Percentiles rank a stretch among this genome's conserved stretches.
These are phyloP conservation scores for Populus hybrid DNA, from an alignment of 441 rosid genomes.

Conservation along the genomic window DNA sequence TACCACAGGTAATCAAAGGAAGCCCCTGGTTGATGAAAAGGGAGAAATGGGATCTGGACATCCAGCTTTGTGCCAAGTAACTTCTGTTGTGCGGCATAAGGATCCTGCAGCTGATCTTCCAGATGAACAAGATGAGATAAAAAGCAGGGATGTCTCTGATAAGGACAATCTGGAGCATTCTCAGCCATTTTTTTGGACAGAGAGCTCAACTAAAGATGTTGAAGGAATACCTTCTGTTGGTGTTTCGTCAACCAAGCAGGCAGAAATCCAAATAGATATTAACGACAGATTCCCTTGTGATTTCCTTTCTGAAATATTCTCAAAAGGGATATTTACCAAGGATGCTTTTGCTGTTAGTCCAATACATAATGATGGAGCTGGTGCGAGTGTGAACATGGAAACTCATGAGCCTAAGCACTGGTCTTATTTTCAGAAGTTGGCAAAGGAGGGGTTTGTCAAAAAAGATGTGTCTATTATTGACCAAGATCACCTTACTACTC, in stretches of 20 bases:
- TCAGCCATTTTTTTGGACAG: conserved; percentile 22
- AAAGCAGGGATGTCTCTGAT: conserved; percentile 2
- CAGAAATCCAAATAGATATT: conserved; percentile 72
- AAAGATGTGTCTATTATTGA: conserved; percentile 68
- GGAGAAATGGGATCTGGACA: conserved; percentile 31
- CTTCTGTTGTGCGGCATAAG: conserved; percentile 16
- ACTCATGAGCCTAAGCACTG: conserved; percentile 78
- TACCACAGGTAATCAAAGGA: conserved; percentile 21
- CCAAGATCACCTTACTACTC: conserved; percentile 54
- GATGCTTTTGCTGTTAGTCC: conserved; percentile 36
- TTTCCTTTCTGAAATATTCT: conserved; percentile 73
- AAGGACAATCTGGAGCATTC: conserved; percentile 12
- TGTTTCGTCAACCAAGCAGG: conserved; percentile 37
- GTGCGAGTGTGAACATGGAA: conserved; percentile 67
- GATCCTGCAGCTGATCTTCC: conserved; percentile 24
- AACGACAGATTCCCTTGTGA: conserved; percentile 80
- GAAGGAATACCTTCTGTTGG: conserved; percentile 29
- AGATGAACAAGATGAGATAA: conserved; percentile 11
- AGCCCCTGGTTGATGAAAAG: conserved; percentile 16
- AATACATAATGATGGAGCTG: conserved; percentile 63
- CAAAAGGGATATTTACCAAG: conserved; percentile 51
- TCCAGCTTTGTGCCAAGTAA: conserved; percentile 28
- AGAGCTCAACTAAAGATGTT: conserved; percentile 29
- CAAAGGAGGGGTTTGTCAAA: conserved; percentile 47
- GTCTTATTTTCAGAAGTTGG: conserved; percentile 85